These are phyloP conservation scores for Plantago major DNA, from an alignment of 257 asterid species.

Conservation along the genomic window DNA sequence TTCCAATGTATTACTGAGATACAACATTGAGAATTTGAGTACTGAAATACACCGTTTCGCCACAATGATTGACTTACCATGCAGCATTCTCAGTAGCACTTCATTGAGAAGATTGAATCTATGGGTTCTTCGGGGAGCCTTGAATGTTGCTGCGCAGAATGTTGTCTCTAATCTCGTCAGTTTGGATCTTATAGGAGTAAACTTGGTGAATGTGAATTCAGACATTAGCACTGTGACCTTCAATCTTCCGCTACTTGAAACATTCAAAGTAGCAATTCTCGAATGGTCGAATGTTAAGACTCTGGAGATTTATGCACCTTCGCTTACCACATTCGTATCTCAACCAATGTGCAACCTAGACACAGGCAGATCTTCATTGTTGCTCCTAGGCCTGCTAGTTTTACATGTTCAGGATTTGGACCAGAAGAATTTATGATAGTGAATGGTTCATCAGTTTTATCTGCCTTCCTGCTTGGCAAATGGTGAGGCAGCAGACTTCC, in stretches of 20 bases:
- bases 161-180: neutral
- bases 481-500: too few relatives aligned
- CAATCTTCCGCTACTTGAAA: neutral
- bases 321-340: neutral
- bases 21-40: too few relatives aligned
- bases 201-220: neutral
- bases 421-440: constrained; percentile 1
- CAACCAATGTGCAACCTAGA: neutral
- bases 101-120: too few relatives aligned
- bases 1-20: too few relatives aligned
- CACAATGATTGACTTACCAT: too few relatives aligned
- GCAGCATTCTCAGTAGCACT: too few relatives aligned
- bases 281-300: neutral
- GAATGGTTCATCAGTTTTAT: constrained; percentile 1
- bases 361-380: neutral
- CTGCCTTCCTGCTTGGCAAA: neutral
- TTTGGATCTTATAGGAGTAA: neutral
- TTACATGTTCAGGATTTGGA: neutral
- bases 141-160: neutral
- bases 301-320: constrained; percentile 1
- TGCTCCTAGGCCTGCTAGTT: neutral
- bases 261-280: neutral
- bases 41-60: too few relatives aligned
- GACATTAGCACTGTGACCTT: neutral
- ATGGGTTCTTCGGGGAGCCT: neutral